Percentiles rank a stretch among this genome's conserved stretches.
phyloP scores from a whole-genome alignment of 2,329 filamentous ascomycete genomes.

The Anisogramma anomala region DNA sequence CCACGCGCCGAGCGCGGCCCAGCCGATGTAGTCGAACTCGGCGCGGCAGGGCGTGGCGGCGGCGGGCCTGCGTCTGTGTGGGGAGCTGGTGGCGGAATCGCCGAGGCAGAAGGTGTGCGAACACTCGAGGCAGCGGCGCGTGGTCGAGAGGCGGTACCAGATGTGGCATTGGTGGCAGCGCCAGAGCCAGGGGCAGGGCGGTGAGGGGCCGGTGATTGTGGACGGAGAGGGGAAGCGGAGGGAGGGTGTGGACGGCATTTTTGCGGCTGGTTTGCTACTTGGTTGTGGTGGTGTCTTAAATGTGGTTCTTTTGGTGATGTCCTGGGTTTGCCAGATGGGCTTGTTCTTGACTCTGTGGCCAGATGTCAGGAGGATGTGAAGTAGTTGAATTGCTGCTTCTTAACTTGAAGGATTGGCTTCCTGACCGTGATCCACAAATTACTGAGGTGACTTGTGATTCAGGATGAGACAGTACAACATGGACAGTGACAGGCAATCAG shows the following conservation, averaged over 20 bases:
- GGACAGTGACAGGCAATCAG: no score
- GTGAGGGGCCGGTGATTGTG: constrained; percentile 1
- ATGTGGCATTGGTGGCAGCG: constrained; percentile 22
- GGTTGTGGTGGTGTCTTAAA: background rate
- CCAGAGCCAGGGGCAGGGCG: constrained; percentile 23
- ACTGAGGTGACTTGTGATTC: no score
- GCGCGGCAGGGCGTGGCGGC: constrained; percentile 16
- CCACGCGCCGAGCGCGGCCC: constrained; percentile 22
- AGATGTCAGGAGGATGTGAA: no score
- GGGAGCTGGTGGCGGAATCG: constrained; percentile 11
- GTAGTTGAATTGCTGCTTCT: no score
- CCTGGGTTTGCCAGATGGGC: no score
- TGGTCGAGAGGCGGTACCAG: constrained; percentile 22
- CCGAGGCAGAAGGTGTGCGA: constrained; percentile 25
- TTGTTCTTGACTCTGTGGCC: no score
- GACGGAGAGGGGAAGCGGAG: constrained; percentile 1
- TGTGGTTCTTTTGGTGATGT: background rate
- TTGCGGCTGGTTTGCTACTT: background rate
- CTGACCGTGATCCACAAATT: no score
- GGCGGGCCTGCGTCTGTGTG: constrained; percentile 4
- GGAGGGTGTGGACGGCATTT: background rate
- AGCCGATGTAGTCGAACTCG: constrained; percentile 25
- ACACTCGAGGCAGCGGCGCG: constrained; percentile 29
- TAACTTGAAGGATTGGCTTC: no score
- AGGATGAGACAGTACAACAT: no score